Evolutionary conservation across 306 rosid species (phyloP).

Genomic region (Arachis stenosperma): DNA sequence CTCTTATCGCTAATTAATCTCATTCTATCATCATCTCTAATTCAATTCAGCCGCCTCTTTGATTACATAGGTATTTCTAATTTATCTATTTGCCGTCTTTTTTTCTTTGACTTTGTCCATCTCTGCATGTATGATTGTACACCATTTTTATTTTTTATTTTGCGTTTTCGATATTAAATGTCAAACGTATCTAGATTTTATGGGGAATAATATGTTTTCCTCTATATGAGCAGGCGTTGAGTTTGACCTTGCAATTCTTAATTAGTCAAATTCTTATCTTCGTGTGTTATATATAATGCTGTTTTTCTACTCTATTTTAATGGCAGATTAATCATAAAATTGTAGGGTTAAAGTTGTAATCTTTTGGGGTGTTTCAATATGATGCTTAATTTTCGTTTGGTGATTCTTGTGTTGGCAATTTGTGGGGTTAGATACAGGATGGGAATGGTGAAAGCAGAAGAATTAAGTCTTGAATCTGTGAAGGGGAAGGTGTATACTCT

Average conservation of each 20-base stretch:
- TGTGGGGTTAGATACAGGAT: slow-evolving; percentile 29
- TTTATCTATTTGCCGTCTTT: slow-evolving; percentile 15
- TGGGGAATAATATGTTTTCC: not conserved
- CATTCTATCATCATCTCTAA: not conserved
- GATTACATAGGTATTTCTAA: slow-evolving; percentile 24
- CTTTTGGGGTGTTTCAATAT: slow-evolving; percentile 25
- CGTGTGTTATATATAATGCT: slow-evolving; percentile 34
- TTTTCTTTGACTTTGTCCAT: slow-evolving; percentile 41
- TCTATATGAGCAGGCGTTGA: slow-evolving; percentile 6
- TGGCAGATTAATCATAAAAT: not conserved
- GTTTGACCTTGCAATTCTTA: slow-evolving; percentile 30
- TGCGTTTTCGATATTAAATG: not conserved
- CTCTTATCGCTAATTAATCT: too few relatives aligned
- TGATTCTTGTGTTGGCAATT: slow-evolving; percentile 46
- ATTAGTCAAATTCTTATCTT: not conserved
- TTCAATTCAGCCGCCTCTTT: not conserved
- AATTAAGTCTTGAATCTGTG: slow-evolving; percentile 20
- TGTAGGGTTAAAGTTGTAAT: not conserved
- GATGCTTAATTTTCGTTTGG: slow-evolving; percentile 25
- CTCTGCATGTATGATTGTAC: not conserved
- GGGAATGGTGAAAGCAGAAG: slow-evolving; percentile 51
- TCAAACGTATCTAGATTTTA: slow-evolving; percentile 11
- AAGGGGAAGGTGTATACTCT: slow-evolving; percentile 51
- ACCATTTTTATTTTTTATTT: not conserved
- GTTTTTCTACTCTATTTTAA: not conserved